Evolutionary conservation across 2,329 filamentous ascomycete genomes (phyloP), one percentile per base, ranked within the genome.

Genomic region (Diaporthe batatas): DNA sequence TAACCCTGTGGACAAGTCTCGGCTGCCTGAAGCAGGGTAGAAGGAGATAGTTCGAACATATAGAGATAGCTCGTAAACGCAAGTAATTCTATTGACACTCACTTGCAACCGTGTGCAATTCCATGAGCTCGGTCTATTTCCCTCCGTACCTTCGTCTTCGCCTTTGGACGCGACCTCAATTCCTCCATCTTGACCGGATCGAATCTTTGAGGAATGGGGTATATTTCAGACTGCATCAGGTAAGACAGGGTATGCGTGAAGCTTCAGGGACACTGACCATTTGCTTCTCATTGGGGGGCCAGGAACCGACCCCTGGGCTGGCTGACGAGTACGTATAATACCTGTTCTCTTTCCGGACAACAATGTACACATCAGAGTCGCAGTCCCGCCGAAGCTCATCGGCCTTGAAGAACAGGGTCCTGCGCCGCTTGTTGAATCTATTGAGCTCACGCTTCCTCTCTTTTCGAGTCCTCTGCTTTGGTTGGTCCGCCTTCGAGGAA

Each of bases 261-360:
- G 42, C 18, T 47, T 8, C 4, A 29, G 11, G 11, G 51, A 14
- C 51, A 53, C 16, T 29, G 2, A 53, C 51, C 16, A 53, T 53
- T 53, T 53, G 51, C 51, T 23, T 53, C 23, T 53, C 23, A 53
- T 2, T 53, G 5, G 23, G 23, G 51, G 51, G 51, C 51, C 11
- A 53, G 23, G 23, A 53, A 29, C 23, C 23, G 16, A 53, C 51
- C 29, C 1, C 6, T 6, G 29, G 2, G 16, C 23, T 53, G 11
- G 51, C 16, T 29, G 11, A 53, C n/a, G 23, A 53, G 11, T 53
- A 53, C 16, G 23, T 53, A 16, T 53, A 53, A 16, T 53, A 29
- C 51, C 51, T 25, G 51, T 53, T 53, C 51, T 53, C 51, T 12
- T 53, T 53, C 51, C 51, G 51, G n/a, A 53, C 11, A 53, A 53